Base-by-base conservation (phyloP, 2,329 filamentous ascomycete genomes). In the Colletotrichum tofieldiae region DNA sequence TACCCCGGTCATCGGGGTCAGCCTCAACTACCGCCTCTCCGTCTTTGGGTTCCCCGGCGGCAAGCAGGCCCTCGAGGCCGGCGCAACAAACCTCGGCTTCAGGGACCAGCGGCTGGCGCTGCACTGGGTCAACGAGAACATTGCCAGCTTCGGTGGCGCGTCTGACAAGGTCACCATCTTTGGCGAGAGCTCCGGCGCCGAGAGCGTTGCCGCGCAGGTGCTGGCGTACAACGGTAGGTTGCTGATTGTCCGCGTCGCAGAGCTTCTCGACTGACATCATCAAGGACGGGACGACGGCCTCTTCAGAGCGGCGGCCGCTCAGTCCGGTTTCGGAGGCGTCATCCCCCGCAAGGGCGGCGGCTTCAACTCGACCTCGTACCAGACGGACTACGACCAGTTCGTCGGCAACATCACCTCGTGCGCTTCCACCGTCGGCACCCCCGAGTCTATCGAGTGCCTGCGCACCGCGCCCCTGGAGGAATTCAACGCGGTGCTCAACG, bases 121-220 rank as follows among this genome's bases (percentile, higher is more conserved):
- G 3, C 77, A 79, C 20, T 88, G 86, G 86, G 77, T 88, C 63
- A 83, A 84, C 55, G 85, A 84, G 73, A 88, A 84, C 69, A 85
- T 87, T 45, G 77, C 74, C 9, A 77, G 79, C 3, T 87, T 87
- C 65, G 85, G 85, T 26, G 86, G 85, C 6, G 82, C 86, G 47
- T 79, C 83, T 16, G 67, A 75, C 2, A 83, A 86, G 63, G 84
- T 88, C n/a, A 87, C 84, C 1, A 80, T 88, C 47, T 88, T 83
- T 78, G 87, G 85, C 43, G 85, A 89, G 76, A 87, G 83, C 23
- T 86, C 87, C 1, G 87, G 87, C 2, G 86, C 79, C 26, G 84
- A 83, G 71, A 84, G 82, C 6, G 84, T 88, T 1, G 82, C 84
- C 3, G 78, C 79, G 3, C 86, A 88, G 58, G 79, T 87, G 0